Evolutionary conservation across 495 filamentous ascomycete genomes (phyloP), one percentile per base, ranked within the genome.

Genomic region (Hypoxylon lenormandii): DNA sequence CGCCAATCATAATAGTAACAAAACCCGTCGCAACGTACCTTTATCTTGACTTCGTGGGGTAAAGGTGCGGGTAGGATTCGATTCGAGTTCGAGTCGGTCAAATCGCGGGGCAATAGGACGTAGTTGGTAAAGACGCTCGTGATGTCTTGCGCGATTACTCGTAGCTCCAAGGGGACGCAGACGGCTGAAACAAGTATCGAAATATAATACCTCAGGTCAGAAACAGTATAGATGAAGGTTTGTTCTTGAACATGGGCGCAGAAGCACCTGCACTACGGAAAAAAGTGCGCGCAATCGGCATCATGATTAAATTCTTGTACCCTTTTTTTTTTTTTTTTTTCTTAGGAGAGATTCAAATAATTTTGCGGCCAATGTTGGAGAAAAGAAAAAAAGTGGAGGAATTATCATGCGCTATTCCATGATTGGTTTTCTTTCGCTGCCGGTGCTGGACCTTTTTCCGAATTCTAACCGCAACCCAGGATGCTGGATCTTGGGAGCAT

Each of bases 321-420:
- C 13, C 46, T 49, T 70, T 70, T 70, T 66, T 70, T n/a, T 64
- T 64, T 65, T 40, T 16, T 60, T 53, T 61, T 36, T 50, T 55
- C 21, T 51, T 47, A 42, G 23, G 43, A 60, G 48, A 51, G 26
- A 16, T 51, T 49, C 19, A 22, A 66, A 66, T 66, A 30, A 45
- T 66, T 70, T 66, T 55, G n/a, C 67, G 60, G 56, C 67, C 37
- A 61, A 65, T 19, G 46, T 60, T 65, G 55, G 60, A 65, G 56
- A 37, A 55, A 70, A 65, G 10, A 33, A 33, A 33, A 28, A 33
- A 62, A 70, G 67, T 70, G 67, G 67, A 54, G 46, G 45, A 30
- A 5, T 30, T 26, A 3, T n/a, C 56, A 46, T 45, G 11, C 37
- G 51, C 36, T 18, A 16, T 45, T 3, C 18, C 1, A 33, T 62